Conservation (phyloP, 2,329 filamentous ascomycete genomes). For the Cordyceps sp. region DNA sequence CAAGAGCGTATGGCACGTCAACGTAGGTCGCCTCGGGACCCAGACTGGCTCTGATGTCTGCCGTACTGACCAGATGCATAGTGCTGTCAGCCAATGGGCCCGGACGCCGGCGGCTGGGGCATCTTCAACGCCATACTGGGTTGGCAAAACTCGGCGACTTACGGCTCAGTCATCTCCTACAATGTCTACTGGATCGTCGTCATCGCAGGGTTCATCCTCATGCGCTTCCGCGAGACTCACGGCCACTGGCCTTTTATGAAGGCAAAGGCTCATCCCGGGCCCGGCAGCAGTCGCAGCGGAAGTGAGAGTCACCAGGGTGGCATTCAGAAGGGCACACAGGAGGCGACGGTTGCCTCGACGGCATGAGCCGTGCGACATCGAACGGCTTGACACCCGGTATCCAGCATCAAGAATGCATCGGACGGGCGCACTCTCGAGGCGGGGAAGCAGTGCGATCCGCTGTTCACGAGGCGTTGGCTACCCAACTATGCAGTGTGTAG, state of each 20-base stretch:
- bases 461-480: no score
- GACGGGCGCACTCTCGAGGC: no score
- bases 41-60: background rate
- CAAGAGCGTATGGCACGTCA: slow-evolving; percentile 68
- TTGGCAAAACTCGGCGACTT: slow-evolving; percentile 79
- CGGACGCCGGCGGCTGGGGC: slow-evolving; percentile 67
- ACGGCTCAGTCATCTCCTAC: slow-evolving; percentile 74
- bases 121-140: slow-evolving; percentile 76
- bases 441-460: no score
- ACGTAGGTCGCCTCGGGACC: slow-evolving; percentile 30
- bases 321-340: slow-evolving; percentile 8
- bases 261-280: slow-evolving; percentile 9
- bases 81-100: slow-evolving; percentile 61
- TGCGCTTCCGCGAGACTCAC: slow-evolving; percentile 50
- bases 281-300: slow-evolving; percentile 6
- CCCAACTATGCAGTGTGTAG: no score
- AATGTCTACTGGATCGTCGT: slow-evolving; percentile 75
- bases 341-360: slow-evolving; percentile 9
- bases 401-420: no score
- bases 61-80: no score
- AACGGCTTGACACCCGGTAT: no score
- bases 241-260: slow-evolving; percentile 31
- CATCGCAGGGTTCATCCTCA: slow-evolving; percentile 47
- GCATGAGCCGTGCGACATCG: background rate
- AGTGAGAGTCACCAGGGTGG: slow-evolving; percentile 11